These are phyloP conservation scores for Lactifluus hygrophoroides DNA, from an alignment of 768 basidiomycete species.

Conservation along the genomic window DNA sequence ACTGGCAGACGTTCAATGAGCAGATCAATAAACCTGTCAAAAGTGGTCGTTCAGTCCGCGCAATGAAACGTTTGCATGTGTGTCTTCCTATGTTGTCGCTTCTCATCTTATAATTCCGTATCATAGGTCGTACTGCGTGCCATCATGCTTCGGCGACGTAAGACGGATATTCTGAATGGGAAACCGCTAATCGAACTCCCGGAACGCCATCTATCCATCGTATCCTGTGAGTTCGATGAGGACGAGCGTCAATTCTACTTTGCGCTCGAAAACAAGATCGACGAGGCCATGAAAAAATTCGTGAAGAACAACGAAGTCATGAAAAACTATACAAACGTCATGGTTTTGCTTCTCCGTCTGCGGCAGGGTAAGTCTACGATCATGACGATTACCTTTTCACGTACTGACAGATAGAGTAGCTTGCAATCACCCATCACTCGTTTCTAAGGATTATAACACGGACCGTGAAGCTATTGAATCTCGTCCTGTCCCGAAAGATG, in stretches of 20 bases:
- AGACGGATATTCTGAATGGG: constrained; percentile 65
- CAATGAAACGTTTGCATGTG: constrained; percentile 83
- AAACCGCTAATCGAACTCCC: constrained; percentile 80
- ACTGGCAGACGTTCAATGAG: constrained; percentile 70
- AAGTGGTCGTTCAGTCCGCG: constrained; percentile 47
- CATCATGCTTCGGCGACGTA: constrained; percentile 85
- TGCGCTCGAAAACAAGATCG: constrained; percentile 60
- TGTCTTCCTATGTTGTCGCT: neutral
- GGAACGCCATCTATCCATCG: constrained; percentile 54
- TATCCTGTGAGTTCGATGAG: constrained; percentile 69
- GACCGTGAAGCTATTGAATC: constrained; percentile 76
- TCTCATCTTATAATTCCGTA: neutral
- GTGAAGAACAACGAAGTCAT: constrained; percentile 41
- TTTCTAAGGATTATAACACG: constrained; percentile 63
- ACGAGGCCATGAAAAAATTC: constrained; percentile 46
- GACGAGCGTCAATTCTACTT: constrained; percentile 77
- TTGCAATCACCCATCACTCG: constrained; percentile 82
- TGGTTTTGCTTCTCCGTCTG: constrained; percentile 67
- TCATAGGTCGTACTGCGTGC: constrained; percentile 67
- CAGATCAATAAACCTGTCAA: constrained; percentile 79
- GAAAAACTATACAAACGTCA: constrained; percentile 59
- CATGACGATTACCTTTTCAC: neutral
- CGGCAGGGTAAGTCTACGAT: constrained; percentile 62
- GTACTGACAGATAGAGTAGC: constrained; percentile 37
- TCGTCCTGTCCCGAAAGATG: constrained; percentile 41